Conservation (phyloP, 2,329 filamentous ascomycete genomes). For the Fusarium verticillioides region DNA sequence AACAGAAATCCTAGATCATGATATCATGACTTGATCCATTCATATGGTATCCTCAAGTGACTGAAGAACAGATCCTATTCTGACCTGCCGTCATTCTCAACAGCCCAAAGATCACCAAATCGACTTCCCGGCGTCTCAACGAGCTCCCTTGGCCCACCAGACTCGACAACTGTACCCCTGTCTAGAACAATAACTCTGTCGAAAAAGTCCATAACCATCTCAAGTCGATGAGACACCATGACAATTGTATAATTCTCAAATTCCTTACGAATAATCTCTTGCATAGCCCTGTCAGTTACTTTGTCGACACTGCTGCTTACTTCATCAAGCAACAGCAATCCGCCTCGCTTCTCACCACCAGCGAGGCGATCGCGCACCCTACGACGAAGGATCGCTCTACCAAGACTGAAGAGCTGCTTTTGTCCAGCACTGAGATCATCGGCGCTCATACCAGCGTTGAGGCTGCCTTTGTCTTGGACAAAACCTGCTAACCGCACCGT, state of each 20-base stretch:
- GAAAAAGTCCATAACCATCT: slow-evolving; percentile 63
- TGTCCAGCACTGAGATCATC: slow-evolving; percentile 68
- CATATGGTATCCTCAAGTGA: background rate
- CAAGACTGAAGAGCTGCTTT: slow-evolving; percentile 72
- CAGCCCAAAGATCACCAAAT: slow-evolving; percentile 49
- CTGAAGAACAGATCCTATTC: background rate
- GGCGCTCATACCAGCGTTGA: slow-evolving; percentile 54
- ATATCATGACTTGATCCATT: too few species aligned
- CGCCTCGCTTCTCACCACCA: slow-evolving; percentile 32
- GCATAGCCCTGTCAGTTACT: slow-evolving; percentile 55
- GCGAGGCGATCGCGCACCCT: slow-evolving; percentile 32
- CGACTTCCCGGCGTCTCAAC: slow-evolving; percentile 41
- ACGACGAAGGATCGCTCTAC: slow-evolving; percentile 64
- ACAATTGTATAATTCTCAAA: slow-evolving; percentile 63
- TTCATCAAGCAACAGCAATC: slow-evolving; percentile 56
- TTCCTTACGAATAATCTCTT: slow-evolving; percentile 53
- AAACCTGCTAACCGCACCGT: slow-evolving; percentile 49
- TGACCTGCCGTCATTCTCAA: slow-evolving; percentile 29
- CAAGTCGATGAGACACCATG: slow-evolving; percentile 58
- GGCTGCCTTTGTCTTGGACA: slow-evolving; percentile 49
- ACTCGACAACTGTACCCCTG: slow-evolving; percentile 58
- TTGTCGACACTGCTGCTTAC: slow-evolving; percentile 56
- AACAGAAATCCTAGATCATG: background rate
- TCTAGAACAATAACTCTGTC: slow-evolving; percentile 63
- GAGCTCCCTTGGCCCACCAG: slow-evolving; percentile 40